These are phyloP conservation scores for Lantana camara DNA, from an alignment of 257 asterid genomes.

Conservation along the genomic window DNA sequence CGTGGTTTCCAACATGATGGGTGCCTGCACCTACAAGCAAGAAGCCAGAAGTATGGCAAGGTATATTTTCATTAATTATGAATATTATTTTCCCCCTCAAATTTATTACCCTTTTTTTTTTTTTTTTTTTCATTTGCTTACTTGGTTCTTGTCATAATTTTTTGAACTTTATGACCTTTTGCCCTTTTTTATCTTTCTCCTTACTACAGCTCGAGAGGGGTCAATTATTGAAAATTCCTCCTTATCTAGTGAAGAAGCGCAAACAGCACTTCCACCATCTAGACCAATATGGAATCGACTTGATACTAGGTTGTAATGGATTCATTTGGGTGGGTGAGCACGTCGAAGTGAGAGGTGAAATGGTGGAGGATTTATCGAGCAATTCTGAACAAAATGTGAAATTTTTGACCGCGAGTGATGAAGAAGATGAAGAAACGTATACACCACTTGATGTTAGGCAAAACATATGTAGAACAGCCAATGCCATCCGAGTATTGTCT, in stretches of 20 bases:
- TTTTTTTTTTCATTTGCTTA: neutral
- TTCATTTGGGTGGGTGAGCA: conserved; percentile 94
- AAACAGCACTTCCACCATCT: conserved; percentile 88
- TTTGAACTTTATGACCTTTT: too few species aligned
- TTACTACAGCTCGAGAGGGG: conserved; percentile 84
- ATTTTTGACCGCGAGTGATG: conserved; percentile 23
- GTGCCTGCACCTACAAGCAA: conserved; percentile 83
- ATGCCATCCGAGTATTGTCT: conserved; percentile 76
- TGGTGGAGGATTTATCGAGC: conserved; percentile 53
- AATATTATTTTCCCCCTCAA: too few species aligned
- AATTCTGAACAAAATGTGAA: conserved; percentile 46
- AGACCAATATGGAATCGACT: conserved; percentile 74
- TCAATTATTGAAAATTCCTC: conserved; percentile 68
- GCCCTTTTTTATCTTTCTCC: neutral
- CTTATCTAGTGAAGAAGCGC: conserved; percentile 87
- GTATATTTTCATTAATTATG: too few species aligned
- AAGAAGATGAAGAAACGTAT: conserved; percentile 44
- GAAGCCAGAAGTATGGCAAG: conserved; percentile 98
- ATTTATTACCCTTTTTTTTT: too few species aligned
- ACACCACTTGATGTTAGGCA: conserved; percentile 66
- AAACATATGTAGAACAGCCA: conserved; percentile 76
- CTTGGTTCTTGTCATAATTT: neutral
- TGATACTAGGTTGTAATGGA: conserved; percentile 91
- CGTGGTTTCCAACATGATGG: conserved; percentile 96
- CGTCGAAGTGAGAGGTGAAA: conserved; percentile 69